Conservation (phyloP, 1,139 yeast genomes). For the Suzukiozyma palmioleophila region DNA sequence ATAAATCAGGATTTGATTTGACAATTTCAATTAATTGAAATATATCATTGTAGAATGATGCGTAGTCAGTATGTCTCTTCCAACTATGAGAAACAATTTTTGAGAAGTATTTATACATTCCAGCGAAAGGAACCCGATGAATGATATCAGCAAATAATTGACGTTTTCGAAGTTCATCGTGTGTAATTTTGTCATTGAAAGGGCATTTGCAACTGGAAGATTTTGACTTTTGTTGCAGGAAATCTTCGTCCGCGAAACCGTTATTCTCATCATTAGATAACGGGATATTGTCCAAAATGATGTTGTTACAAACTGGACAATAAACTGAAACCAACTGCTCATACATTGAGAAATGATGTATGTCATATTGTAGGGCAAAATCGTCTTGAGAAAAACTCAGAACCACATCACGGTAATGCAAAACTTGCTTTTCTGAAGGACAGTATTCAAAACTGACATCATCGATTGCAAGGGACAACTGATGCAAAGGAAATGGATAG, state of each 20-base stretch:
- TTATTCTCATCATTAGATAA: conserved; percentile 12
- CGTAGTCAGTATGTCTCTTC: background rate
- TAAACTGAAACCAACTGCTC: conserved; percentile 5
- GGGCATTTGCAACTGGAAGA: conserved; percentile 6
- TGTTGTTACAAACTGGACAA: conserved; percentile 18
- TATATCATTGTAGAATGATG: background rate
- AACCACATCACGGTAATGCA: conserved; percentile 1
- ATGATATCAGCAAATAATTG: conserved; percentile 20
- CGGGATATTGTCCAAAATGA: conserved; percentile 10
- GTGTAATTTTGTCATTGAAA: conserved; percentile 11
- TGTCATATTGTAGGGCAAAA: conserved; percentile 4
- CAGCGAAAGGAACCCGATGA: conserved; percentile 12
- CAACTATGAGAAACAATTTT: background rate
- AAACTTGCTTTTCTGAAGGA: conserved; percentile 8
- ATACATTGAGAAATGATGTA: conserved; percentile 4
- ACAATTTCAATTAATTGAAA: background rate
- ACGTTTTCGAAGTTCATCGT: conserved; percentile 17
- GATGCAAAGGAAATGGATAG: conserved; percentile 24
- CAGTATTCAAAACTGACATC: conserved; percentile 17
- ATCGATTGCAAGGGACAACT: conserved; percentile 18
- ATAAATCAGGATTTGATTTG: background rate
- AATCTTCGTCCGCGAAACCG: conserved; percentile 22
- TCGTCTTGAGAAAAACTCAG: conserved; percentile 2
- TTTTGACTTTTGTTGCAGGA: conserved; percentile 5
- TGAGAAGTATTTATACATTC: conserved; percentile 9